Base-by-base conservation (phyloP, 176 grass and related monocot genomes). In the Stipa capillata region DNA sequence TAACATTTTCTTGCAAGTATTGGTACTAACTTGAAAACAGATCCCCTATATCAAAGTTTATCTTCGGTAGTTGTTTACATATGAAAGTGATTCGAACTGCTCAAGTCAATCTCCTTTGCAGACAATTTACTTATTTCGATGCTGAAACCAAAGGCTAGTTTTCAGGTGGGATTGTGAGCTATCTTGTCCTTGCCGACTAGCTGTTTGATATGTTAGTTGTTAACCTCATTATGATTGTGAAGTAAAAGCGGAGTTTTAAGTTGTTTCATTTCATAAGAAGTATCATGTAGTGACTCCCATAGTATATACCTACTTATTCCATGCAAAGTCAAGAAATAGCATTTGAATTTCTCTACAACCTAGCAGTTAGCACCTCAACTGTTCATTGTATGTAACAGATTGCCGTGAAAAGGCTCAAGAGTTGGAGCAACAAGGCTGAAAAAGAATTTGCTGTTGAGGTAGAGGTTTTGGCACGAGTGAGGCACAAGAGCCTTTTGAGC, bases 371-470 rank as follows among this genome's bases (percentile, higher is more conserved):
- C 11, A 25, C 7, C 66, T 79, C 29, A 41, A 10, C 18, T 25
- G 9, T 36, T 70, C 57, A 75, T 79, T 29, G 31, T 24, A 43
- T 62, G 43, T 18, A 67, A 77, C 70, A 97, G 94, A 91, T 97
- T 84, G 94, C 94, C 0, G 94, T 94, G 39, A 97, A 97, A 76
- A 91, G 94, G 82, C 87, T 97, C 45, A 97, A 90, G 81, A 88
- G 90, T 59, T 97, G 94, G 94, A 97, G 94, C 82, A 94, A 91
- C 89, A 97, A 84, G 72, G 94, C 94, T 34, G 94, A 97, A 86
- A 86, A 55, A 39, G 90, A 97, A 77, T 97, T 97, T 82, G 72
- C 88, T 9, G 70, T 88, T 0, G 93, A 97, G 82, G 83, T 97
- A 10, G 80, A 91, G 88, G 82, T 97, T 60, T 84, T 97, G 57